Percentiles rank a stretch among this genome's conserved stretches.
Conservation (phyloP, 2,329 filamentous ascomycete species). For the Pseudogymnoascus sp. region DNA sequence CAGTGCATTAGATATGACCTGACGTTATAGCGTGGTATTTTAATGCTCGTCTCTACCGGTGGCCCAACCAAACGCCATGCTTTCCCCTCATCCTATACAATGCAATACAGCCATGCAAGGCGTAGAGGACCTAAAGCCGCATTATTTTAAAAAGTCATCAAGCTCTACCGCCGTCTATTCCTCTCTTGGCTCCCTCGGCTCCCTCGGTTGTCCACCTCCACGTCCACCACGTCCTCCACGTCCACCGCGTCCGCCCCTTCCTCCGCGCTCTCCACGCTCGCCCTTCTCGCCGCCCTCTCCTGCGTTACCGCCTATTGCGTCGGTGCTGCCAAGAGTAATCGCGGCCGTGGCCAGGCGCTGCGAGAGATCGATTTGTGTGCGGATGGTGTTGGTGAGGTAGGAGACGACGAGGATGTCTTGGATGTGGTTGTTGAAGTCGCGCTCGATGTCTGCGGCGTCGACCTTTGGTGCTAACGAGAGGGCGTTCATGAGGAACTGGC, state of each 20-base stretch:
- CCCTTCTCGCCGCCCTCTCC: slow-evolving; percentile 33
- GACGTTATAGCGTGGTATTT: slow-evolving; percentile 10
- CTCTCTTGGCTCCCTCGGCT: slow-evolving; percentile 45
- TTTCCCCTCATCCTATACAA: slow-evolving; percentile 31
- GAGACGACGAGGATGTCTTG: slow-evolving; percentile 98
- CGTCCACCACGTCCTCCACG: slow-evolving; percentile 42
- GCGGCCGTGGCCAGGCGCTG: slow-evolving; percentile 84
- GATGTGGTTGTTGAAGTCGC: slow-evolving; percentile 99
- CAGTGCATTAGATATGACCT: not conserved
- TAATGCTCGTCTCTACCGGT: slow-evolving; percentile 9
- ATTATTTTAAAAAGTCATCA: slow-evolving; percentile 10
- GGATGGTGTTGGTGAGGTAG: slow-evolving; percentile 97
- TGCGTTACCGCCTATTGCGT: slow-evolving; percentile 30
- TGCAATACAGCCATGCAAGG: slow-evolving; percentile 24
- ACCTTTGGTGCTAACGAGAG: slow-evolving; percentile 93
- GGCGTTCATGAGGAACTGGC: slow-evolving; percentile 91
- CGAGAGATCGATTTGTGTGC: slow-evolving; percentile 96
- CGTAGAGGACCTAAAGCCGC: slow-evolving; percentile 25
- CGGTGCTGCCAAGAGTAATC: slow-evolving; percentile 50
- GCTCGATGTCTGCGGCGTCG: slow-evolving; percentile 80
- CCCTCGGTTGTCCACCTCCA: slow-evolving; percentile 39
- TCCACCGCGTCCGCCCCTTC: slow-evolving; percentile 33
- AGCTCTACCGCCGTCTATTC: slow-evolving; percentile 24
- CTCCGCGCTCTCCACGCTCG: slow-evolving; percentile 38
- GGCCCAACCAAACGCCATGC: slow-evolving; percentile 27